Evolutionary conservation across 257 asterid species (phyloP).

Genomic region (Fraxinus anomala): DNA sequence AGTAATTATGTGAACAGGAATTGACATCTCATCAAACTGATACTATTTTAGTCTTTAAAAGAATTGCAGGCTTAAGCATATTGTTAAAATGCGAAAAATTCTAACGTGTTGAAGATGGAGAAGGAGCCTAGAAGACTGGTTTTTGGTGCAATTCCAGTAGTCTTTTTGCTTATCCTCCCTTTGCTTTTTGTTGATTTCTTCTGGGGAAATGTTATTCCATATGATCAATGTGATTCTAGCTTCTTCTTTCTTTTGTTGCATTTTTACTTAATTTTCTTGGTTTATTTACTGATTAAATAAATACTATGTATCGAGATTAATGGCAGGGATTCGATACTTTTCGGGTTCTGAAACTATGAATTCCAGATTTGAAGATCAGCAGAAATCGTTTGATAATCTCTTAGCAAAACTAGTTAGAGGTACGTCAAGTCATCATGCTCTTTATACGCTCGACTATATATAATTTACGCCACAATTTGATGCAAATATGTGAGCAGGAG

Average conservation of each 20-base stretch:
- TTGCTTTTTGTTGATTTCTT: constrained; percentile 24
- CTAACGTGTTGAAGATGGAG: constrained; percentile 18
- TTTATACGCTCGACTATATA: background rate
- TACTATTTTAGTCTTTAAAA: background rate
- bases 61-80: constrained; percentile 1
- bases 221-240: constrained; percentile 19
- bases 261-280: background rate
- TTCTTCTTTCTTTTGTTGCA: background rate
- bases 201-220: constrained; percentile 15
- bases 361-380: background rate
- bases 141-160: constrained; percentile 21
- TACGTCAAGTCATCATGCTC: background rate
- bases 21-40: background rate
- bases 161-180: constrained; percentile 20
- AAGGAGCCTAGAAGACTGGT: constrained; percentile 19
- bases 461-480: background rate
- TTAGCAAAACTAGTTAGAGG: constrained; percentile 27
- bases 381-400: constrained; percentile 9
- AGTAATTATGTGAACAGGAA: background rate
- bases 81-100: background rate
- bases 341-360: background rate
- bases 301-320: background rate
- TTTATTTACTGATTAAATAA: too few relatives aligned
- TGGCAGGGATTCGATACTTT: constrained; percentile 20
- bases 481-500: constrained; percentile 29